These are phyloP conservation scores for Coemansia sp. DNA, from an alignment of 192 early-diverging fungal genomes.

Conservation along the genomic window DNA sequence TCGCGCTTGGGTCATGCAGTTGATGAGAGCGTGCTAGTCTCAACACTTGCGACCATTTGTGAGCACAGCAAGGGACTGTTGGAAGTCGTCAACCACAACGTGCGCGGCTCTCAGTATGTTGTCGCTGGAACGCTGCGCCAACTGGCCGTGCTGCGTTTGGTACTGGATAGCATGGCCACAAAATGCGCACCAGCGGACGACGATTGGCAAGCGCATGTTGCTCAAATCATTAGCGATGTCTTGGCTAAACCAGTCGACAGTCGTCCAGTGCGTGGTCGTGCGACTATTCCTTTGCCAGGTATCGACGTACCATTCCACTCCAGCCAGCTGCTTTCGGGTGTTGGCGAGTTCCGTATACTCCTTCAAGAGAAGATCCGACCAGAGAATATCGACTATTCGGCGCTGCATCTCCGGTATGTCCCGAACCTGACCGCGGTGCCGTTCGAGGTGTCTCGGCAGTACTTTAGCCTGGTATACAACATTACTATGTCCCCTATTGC, in stretches of 20 bases:
- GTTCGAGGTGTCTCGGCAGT: slow-evolving; percentile 78
- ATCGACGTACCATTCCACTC: slow-evolving; percentile 96
- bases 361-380: slow-evolving; percentile 77
- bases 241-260: slow-evolving; percentile 63
- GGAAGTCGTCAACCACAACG: slow-evolving; percentile 95
- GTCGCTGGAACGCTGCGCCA: slow-evolving; percentile 79
- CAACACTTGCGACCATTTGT: slow-evolving; percentile 73
- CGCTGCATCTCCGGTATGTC: slow-evolving; percentile 80
- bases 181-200: slow-evolving; percentile 66
- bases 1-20: slow-evolving; percentile 76
- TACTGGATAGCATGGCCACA: slow-evolving; percentile 80
- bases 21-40: slow-evolving; percentile 69
- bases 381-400: slow-evolving; percentile 66
- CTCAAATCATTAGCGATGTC: slow-evolving; percentile 69
- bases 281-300: slow-evolving; percentile 87
- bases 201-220: slow-evolving; percentile 79
- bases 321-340: slow-evolving; percentile 78
- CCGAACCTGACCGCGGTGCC: slow-evolving; percentile 93
- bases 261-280: slow-evolving; percentile 73
- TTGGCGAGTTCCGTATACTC: slow-evolving; percentile 82
- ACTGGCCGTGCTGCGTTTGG: slow-evolving; percentile 75
- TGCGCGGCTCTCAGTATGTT: slow-evolving; percentile 93
- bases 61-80: slow-evolving; percentile 71
- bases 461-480: slow-evolving; percentile 72
- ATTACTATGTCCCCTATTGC: slow-evolving; percentile 72